Base-by-base conservation (phyloP, 108 stramenopile genomes). In the Chaetoceros muelleri region DNA sequence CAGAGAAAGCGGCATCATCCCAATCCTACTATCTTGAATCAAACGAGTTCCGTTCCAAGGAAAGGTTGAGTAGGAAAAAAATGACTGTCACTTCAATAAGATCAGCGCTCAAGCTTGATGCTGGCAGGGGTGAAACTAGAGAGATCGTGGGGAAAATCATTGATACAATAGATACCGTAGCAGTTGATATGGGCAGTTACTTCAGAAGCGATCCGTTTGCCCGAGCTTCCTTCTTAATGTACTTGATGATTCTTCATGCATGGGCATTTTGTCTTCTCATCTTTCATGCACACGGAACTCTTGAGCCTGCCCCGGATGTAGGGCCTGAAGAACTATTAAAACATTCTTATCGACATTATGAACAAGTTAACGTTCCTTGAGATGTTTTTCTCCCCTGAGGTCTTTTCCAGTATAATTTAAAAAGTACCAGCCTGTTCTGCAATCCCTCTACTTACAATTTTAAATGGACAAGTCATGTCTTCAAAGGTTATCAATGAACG, bases 251-350 rank as follows among this genome's bases (percentile, higher is more conserved):
- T 46, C 61, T 91, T 22, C 89, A 91, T 55, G 22, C 74, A 21
- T 91, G 89, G 89, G 82, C 89, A 26, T 87, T 91, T 63, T 72
- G 79, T 31, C 47, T 91, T 44, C 52, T 91, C 23, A 78, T 91
- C 30, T 83, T 87, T 48, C 89, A 91, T 64, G 83, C 85, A 21
- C 89, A 91, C 61, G 66, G 70, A 23, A n/a, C n/a, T n/a, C 85
- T 79, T 63, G 84, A 85, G n/a, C 61, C 67, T 3, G 53, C 51
- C 3, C 66, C 7, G 71, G 70, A 24, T 67, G 54, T 53, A 62
- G 55, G 5, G 45, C 62, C 26, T 55, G 52, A 18, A 24, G 51
- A 44, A 28, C 16, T 29, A 10, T 59, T 27, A 48, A 40, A 20
- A 13, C 34, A 40, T 13, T 40, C 34, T 10, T 44, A 56, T 3